Evolutionary conservation across 2,329 filamentous ascomycete species (phyloP), one percentile per base, ranked within the genome.

Genomic region (Fusarium praegraminearum): DNA sequence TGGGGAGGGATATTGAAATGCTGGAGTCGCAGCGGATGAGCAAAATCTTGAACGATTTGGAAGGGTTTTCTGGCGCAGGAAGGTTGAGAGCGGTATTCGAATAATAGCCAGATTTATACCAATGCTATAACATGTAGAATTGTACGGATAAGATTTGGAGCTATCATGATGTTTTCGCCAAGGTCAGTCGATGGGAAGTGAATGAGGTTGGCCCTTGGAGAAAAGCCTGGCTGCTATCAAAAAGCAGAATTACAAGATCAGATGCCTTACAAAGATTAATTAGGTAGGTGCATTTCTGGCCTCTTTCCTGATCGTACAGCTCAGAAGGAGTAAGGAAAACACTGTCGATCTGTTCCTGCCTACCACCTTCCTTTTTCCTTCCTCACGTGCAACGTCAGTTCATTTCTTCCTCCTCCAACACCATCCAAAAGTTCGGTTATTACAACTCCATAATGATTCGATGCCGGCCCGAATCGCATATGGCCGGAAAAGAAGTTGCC

Each of bases 51-150:
- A 74, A 71, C 50, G 73, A 76, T 52, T 28, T 76, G 36, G 67
- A 70, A 47, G 71, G 70, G 24, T 75, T 76, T 46, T 68, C 74
- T 2, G 72, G 74, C 1, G 63, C 62, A 2, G 74, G 67, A 8
- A 62, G 41, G 4, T 49, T 73, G 38, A 68, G 52, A 22, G 12
- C 55, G 54, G 15, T 24, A 6, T 45, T 56, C 16, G 18, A 24
- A 30, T 28, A 15, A 51, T 41, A 22, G n/a, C 18, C 8, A 38
- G 26, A 28, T 51, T 3, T 40, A 16, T 13, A 15, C 18, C 7
- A 35, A 41, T 12, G 9, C 8, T 46, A 3, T 20, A 18, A 5
- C 20, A 30, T 41, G 24, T 16, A 40, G 16, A 36, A 26, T 16
- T 28, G 7, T 51, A 22, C 6, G 10, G 22, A 13, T 32, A 20